Base-by-base conservation (phyloP, 352 stramenopile species). In the Aphanomyces cochlioides region DNA sequence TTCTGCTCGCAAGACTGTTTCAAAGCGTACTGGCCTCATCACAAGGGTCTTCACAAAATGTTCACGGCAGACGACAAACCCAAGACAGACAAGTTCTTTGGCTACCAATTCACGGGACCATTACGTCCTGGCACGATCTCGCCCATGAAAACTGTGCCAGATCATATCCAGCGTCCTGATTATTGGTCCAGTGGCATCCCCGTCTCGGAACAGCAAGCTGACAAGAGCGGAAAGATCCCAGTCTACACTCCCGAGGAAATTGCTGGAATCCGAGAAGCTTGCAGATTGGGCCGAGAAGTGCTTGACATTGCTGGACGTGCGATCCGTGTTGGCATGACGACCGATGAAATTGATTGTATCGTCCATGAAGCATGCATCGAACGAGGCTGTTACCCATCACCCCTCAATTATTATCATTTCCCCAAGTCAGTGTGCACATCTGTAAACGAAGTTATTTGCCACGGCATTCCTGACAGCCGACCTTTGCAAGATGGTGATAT, bases 341-440 rank as follows among this genome's bases (percentile, higher is more conserved):
- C 92, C 4, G 96, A 99, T 76, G 96, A 98, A 77, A 98, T 99
- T 77, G 96, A 99, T 79, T 84, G 86, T 47, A 85, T 98, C 47
- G 93, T 99, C 39, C 92, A 99, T 77, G 80, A 97, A 21, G 95
- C 91, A 7, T 96, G 80, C 65, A 88, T 98, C 17, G 86, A 98
- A 73, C 79, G 90, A 19, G 85, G 78, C 17, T 97, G 91, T 38
- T 99, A 99, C 83, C 97, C 97, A 41, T 98, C 93, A 41, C 97
- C 97, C 21, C 78, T 99, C 13, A 99, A 99, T 80, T 99, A 97
- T 77, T 95, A 97, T 73, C 85, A 92, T 93, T 99, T 99, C 76
- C 97, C 96, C 8, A 99, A 99, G 82, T 89, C 84, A n/a, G 72
- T 89, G 48, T 93, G 85, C 56, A 69, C 90, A 10, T 90, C 90